Percentiles rank a stretch among this genome's conserved stretches.
phyloP scores from a whole-genome alignment of 148 eudicot species.

The Chenopodium berlandieri region DNA sequence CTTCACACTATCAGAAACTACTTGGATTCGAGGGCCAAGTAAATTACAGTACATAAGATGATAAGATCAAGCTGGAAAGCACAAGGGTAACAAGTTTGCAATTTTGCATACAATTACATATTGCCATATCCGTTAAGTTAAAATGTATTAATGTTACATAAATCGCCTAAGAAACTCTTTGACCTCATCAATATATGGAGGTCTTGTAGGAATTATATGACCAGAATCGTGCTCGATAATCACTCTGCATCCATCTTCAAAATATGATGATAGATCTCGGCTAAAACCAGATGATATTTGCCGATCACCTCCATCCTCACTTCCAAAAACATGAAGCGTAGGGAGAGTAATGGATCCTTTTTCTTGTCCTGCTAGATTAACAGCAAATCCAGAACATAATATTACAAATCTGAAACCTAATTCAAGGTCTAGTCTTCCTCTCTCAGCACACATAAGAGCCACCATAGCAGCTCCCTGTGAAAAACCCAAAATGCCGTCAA shows the following conservation, averaged over 20 bases:
- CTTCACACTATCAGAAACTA: background rate
- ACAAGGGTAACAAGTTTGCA: background rate
- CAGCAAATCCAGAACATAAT: conserved; percentile 80
- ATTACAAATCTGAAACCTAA: conserved; percentile 73
- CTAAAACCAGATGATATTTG: conserved; percentile 69
- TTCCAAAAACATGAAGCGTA: conserved; percentile 84
- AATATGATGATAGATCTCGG: conserved; percentile 64
- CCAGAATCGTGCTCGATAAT: conserved; percentile 79
- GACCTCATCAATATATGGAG: conserved; percentile 77
- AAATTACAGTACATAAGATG: background rate
- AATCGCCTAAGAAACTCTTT: conserved; percentile 73
- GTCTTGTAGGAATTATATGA: conserved; percentile 78
- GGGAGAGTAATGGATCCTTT: conserved; percentile 60
- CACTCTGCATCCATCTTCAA: conserved; percentile 60
- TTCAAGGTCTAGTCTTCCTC: conserved; percentile 32
- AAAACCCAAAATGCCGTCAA: conserved; percentile 96
- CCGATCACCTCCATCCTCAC: conserved; percentile 56
- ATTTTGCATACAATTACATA: background rate
- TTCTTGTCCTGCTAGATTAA: conserved; percentile 38
- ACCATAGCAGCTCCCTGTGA: conserved; percentile 98
- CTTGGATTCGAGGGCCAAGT: background rate
- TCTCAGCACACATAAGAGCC: conserved; percentile 56
- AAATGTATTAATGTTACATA: conserved; percentile 22
- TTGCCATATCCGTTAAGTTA: too few species aligned
- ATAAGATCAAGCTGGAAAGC: background rate